These are phyloP conservation scores for Fusarium gaditjirri DNA, from an alignment of 2,329 filamentous ascomycete species.

Conservation along the genomic window DNA sequence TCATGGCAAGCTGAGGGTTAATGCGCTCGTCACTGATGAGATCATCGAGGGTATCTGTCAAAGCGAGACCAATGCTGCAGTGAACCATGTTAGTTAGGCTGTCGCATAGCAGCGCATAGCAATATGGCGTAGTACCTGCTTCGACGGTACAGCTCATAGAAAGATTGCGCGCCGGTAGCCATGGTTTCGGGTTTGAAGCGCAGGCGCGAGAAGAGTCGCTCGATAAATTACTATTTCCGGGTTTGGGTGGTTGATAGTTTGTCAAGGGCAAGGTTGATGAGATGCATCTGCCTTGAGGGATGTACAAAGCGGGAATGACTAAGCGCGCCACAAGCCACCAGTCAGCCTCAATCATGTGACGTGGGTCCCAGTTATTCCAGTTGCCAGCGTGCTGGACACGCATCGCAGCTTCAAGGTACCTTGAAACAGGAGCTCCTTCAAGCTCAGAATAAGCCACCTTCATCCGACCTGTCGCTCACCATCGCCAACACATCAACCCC, in stretches of 20 bases:
- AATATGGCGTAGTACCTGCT: constrained; percentile 78
- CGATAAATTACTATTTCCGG: background rate
- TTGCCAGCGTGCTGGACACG: constrained; percentile 42
- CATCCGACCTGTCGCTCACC: constrained; percentile 23
- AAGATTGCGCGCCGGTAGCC: constrained; percentile 65
- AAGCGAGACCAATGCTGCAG: constrained; percentile 85
- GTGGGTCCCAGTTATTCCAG: constrained; percentile 38
- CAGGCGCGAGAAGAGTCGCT: background rate
- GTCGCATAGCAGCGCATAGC: constrained; percentile 47
- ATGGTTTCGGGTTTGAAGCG: constrained; percentile 47
- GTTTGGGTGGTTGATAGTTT: constrained; percentile 11
- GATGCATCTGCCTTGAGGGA: constrained; percentile 23
- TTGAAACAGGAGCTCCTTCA: constrained; percentile 45
- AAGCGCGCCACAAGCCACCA: constrained; percentile 30
- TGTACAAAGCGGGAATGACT: constrained; percentile 38
- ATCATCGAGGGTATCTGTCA: constrained; percentile 97
- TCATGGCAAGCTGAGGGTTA: constrained; percentile 98
- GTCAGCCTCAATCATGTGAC: constrained; percentile 52
- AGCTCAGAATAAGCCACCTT: constrained; percentile 42
- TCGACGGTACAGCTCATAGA: constrained; percentile 97
- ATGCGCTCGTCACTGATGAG: constrained; percentile 94
- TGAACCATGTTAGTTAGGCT: constrained; percentile 40
- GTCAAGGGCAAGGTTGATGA: constrained; percentile 29
- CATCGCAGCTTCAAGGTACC: constrained; percentile 43
- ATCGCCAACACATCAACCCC: constrained; percentile 32